Evolutionary conservation across 805 yeast species (phyloP), one percentile per base, ranked within the genome.

Genomic region (Saturnispora saitoi): DNA sequence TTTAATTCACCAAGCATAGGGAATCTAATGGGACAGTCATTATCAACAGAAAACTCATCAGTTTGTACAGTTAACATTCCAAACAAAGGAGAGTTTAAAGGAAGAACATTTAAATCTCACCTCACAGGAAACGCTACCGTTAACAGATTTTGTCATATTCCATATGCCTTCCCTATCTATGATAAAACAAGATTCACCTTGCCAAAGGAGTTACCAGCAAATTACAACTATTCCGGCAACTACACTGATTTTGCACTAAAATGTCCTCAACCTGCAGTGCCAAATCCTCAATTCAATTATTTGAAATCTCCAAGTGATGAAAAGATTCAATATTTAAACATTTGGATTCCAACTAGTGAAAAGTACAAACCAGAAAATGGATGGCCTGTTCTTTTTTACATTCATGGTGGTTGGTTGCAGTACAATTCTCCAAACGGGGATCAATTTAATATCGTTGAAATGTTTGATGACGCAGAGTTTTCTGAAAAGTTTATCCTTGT

Each of bases 401-500:
- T 70, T 34, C 75, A 70, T 56, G 76, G 76, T 26, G 76, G 76
- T 6, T 70, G 68, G 61, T 54, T 71, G 26, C 73, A 69, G 52
- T 62, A 61, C 39, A 70, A 63, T 8, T 49, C 57, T 4, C 69
- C 69, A 9, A 56, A 58, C 43, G 49, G 48, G 6, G 56, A 54
- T 36, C 55, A 55, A 26, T 54, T 60, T 41, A 61, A 60, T 45
- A 51, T 59, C 24, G 42, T 48, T 34, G 59, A 57, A 36, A 45
- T 56, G 29, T 60, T 64, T 43, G 60, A 58, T 37, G 63, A 60
- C 39, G 60, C 54, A 5, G 62, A 60, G 40, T 58, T 63, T 41
- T 49, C 51, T 2, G 50, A 62, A 14, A 70, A 70, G 51, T 67
- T 62, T 38, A 66, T 72, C 19, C 54, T 69, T 4, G 73, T 68